Base-by-base conservation (phyloP, 306 rosid genomes). In the Quercus suber region DNA sequence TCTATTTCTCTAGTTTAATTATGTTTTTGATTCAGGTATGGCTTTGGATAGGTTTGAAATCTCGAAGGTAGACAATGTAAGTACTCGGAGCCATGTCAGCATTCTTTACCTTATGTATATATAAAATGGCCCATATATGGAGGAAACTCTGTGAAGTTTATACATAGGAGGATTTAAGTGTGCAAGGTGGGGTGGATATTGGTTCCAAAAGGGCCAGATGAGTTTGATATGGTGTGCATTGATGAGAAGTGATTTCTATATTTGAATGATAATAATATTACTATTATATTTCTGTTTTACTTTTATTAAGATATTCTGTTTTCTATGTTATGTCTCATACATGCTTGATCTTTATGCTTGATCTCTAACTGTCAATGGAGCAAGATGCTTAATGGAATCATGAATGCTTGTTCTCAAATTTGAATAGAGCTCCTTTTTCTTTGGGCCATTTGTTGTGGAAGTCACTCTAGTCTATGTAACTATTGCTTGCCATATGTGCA, bases 221-320 rank as follows among this genome's bases (percentile, higher is more conserved):
- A 80, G 83, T 86, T 82, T 82, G 89, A 68, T 86, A 81, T 91
- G 86, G 82, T 81, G 86, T 81, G 45, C 45, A 41, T 41, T 41
- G 87, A 69, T 68, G 72, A 71, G 64, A 41, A 55, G 55, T 73
- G 88, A 76, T 81, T 68, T 85, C 77, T 82, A 81, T 85, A 43
- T 86, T 82, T 88, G 85, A 92, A 88, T 92, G 86, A 83, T 30
- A 45, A 85, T 41, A 1, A 72, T 68, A 74, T 76, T 79, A 59
- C 31, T 69, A 78, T 67, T 72, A 60, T 67, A 35, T 31, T 56
- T 20, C 10, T 27, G 11, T 63, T 53, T 23, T 33, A 9, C 10
- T 56, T 79, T 27, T 61, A 63, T 14, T 5, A 28, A 14, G 17
- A 2, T 7, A 63, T 63, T 17, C 2, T 4, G 30, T 10, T 25